These are phyloP conservation scores for Linum trigynum DNA, from an alignment of 345 rosid genomes.

Conservation along the genomic window DNA sequence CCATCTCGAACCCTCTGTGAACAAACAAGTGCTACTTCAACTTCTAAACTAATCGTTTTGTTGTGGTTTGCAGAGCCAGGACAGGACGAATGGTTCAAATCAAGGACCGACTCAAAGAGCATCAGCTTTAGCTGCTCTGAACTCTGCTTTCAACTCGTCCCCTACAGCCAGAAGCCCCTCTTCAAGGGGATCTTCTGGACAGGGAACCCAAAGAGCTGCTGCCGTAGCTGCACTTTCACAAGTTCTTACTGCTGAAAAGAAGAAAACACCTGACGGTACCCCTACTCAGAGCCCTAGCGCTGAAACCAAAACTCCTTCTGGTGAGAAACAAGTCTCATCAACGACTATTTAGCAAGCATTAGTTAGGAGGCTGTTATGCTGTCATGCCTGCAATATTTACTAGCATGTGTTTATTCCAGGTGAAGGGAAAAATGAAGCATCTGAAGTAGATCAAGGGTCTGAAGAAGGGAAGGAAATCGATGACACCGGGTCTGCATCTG, in stretches of 20 bases:
- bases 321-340: slow-evolving; percentile 23
- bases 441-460: slow-evolving; percentile 37
- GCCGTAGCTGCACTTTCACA: slow-evolving; percentile 93
- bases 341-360: too few species aligned
- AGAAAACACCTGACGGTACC: slow-evolving; percentile 45
- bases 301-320: slow-evolving; percentile 28
- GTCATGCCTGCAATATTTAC: not conserved
- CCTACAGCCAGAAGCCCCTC: slow-evolving; percentile 28
- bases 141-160: slow-evolving; percentile 62
- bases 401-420: not conserved
- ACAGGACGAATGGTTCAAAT: slow-evolving; percentile 36
- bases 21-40: too few species aligned
- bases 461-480: slow-evolving; percentile 44
- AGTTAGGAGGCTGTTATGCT: too few species aligned
- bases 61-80: slow-evolving; percentile 29
- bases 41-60: slow-evolving; percentile 7
- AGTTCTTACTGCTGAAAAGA: slow-evolving; percentile 81
- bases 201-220: slow-evolving; percentile 76
- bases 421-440: slow-evolving; percentile 4
- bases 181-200: slow-evolving; percentile 33
- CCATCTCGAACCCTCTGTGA: not conserved
- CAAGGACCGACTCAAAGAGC: slow-evolving; percentile 73
- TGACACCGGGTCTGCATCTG: slow-evolving; percentile 33
- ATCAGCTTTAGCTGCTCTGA: slow-evolving; percentile 73
- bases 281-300: slow-evolving; percentile 46